Evolutionary conservation across 2,329 filamentous ascomycete species (phyloP).

Genomic region (Fusarium protoensiforme): DNA sequence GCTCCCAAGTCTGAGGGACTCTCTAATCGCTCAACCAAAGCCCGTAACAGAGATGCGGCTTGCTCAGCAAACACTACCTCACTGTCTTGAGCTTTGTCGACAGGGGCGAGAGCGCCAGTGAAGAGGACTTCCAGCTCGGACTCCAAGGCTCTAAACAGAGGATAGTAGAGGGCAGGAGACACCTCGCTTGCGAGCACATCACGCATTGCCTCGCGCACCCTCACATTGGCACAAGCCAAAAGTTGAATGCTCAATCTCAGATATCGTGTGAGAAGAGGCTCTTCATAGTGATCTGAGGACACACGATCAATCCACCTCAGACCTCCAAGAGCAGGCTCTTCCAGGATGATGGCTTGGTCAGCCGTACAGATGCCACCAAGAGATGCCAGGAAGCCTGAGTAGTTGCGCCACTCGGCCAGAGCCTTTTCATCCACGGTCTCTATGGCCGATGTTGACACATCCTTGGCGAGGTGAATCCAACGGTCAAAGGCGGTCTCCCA

Average conservation of each 20-base stretch:
- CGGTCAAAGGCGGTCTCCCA: conserved; percentile 75
- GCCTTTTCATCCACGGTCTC: conserved; percentile 66
- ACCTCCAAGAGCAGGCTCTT: conserved; percentile 67
- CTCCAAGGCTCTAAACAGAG: conserved; percentile 73
- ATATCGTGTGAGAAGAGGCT: conserved; percentile 69
- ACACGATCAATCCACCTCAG: conserved; percentile 74
- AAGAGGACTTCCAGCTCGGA: conserved; percentile 73
- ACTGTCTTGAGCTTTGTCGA: conserved; percentile 65
- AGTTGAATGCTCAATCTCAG: conserved; percentile 73
- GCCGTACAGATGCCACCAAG: conserved; percentile 74
- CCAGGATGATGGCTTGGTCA: conserved; percentile 65
- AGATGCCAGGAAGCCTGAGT: conserved; percentile 75
- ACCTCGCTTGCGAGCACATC: conserved; percentile 75
- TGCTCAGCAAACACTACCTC: conserved; percentile 76
- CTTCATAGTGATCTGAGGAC: conserved; percentile 68
- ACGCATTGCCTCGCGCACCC: conserved; percentile 73
- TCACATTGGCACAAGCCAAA: conserved; percentile 71
- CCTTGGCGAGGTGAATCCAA: conserved; percentile 73
- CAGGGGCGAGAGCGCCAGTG: conserved; percentile 63
- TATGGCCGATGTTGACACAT: conserved; percentile 64
- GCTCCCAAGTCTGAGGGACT: conserved; percentile 71
- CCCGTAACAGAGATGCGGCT: conserved; percentile 70
- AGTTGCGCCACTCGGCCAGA: conserved; percentile 74
- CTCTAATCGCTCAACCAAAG: conserved; percentile 72
- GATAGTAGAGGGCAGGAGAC: conserved; percentile 69